These are phyloP conservation scores for Punica granatum DNA, from an alignment of 345 rosid species.

Conservation along the genomic window DNA sequence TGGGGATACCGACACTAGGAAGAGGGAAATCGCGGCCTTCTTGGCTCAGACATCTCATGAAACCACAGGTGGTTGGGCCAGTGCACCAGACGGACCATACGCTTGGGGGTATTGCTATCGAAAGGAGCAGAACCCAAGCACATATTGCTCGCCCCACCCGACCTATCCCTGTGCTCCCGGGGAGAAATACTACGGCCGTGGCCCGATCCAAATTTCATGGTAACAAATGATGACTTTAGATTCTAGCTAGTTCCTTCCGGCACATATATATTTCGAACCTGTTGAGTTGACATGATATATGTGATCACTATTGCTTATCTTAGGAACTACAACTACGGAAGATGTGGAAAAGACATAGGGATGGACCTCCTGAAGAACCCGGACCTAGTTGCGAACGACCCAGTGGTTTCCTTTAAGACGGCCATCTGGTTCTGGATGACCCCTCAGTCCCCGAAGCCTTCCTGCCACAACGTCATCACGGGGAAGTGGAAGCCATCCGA, in stretches of 20 bases:
- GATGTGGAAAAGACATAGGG: constrained; percentile 44
- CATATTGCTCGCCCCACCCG: constrained; percentile 32
- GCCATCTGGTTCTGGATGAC: constrained; percentile 82
- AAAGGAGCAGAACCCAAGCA: constrained; percentile 36
- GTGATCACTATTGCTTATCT: background rate
- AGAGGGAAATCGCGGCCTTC: constrained; percentile 58
- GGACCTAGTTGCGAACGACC: constrained; percentile 36
- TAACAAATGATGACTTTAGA: background rate
- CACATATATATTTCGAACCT: too few species aligned
- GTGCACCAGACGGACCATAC: constrained; percentile 59
- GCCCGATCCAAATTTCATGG: constrained; percentile 64
- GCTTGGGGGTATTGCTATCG: constrained; percentile 62
- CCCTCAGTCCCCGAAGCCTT: constrained; percentile 44
- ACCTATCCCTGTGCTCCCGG: constrained; percentile 50
- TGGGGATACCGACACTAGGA: constrained; percentile 27
- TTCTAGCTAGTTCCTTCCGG: too few species aligned
- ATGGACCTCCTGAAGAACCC: constrained; percentile 53
- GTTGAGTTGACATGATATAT: background rate
- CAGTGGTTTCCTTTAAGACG: constrained; percentile 50
- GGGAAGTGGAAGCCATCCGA: constrained; percentile 35
- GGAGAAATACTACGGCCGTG: constrained; percentile 56
- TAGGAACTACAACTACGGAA: constrained; percentile 68
- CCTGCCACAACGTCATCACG: constrained; percentile 51
- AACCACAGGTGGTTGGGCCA: constrained; percentile 54
- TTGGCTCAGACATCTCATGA: constrained; percentile 65